A percentile compares a stretch with the other conserved stretches of the same genome.
Conservation (phyloP, 1,284 basidiomycete genomes). For the Cystobasidiaceae sp. region DNA sequence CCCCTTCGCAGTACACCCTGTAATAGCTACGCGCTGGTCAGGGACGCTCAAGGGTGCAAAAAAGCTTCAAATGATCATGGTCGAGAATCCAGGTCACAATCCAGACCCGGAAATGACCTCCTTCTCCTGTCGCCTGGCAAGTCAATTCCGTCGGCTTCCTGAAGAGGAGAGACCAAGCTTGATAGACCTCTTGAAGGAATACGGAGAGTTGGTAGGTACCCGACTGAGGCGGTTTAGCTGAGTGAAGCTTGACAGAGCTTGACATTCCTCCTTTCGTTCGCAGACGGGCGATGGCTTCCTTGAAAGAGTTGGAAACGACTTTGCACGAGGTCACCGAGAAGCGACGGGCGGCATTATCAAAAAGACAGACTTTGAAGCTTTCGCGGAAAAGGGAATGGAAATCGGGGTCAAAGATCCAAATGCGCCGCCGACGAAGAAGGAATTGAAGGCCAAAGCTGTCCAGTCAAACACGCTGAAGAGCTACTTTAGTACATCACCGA, state of each 20-base stretch:
- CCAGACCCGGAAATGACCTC: constrained; percentile 45
- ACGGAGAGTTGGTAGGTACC: constrained; percentile 37
- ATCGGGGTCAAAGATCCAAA: constrained; percentile 33
- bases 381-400: constrained; percentile 32
- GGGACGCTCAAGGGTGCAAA: constrained; percentile 44
- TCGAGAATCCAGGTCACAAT: constrained; percentile 47
- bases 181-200: constrained; percentile 45
- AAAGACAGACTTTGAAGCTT: constrained; percentile 30
- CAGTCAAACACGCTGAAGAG: constrained; percentile 25
- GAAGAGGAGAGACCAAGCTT: constrained; percentile 45
- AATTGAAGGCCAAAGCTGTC: constrained; percentile 10
- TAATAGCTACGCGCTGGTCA: constrained; percentile 49
- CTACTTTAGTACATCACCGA: constrained; percentile 13
- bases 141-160: constrained; percentile 41
- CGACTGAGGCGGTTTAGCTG: constrained; percentile 18
- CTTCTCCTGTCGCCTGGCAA: constrained; percentile 46
- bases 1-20: constrained; percentile 47
- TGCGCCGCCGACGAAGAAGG: constrained; percentile 30
- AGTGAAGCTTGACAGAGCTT: neutral
- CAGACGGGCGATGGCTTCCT: constrained; percentile 43
- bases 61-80: constrained; percentile 48
- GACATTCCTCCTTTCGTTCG: neutral
- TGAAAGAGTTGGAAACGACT: constrained; percentile 47
- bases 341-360: constrained; percentile 49
- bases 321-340: constrained; percentile 48